These are phyloP conservation scores for Amorphotheca resinae DNA, from an alignment of 495 filamentous ascomycete species.

Conservation along the genomic window DNA sequence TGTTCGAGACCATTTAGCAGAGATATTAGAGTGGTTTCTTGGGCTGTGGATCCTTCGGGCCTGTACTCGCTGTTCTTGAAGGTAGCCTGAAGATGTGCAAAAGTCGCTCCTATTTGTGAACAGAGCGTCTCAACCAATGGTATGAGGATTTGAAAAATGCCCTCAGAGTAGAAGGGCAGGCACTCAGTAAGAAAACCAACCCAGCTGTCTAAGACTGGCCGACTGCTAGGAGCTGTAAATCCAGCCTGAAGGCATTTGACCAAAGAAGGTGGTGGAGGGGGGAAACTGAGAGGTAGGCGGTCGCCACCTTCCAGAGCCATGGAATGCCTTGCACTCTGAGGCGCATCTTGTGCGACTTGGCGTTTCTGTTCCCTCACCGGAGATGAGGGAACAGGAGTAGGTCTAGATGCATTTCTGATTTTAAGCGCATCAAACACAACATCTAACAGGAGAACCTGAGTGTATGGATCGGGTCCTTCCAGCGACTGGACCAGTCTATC, in stretches of 20 bases:
- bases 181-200: conserved; percentile 74
- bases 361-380: conserved; percentile 31
- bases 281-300: conserved; percentile 5
- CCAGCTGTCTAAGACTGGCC: conserved; percentile 80
- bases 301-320: conserved; percentile 9
- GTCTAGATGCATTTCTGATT: conserved; percentile 38
- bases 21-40: conserved; percentile 60
- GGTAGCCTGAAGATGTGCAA: conserved; percentile 44
- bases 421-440: conserved; percentile 59
- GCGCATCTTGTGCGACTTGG: conserved; percentile 14
- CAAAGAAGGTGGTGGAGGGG: conserved; percentile 57
- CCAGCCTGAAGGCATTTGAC: conserved; percentile 74
- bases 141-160: conserved; percentile 80
- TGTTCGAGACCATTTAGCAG: conserved; percentile 84
- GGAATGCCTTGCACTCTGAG: conserved; percentile 9
- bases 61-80: conserved; percentile 31
- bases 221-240: conserved; percentile 61
- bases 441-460: conserved; percentile 66
- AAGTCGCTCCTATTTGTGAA: conserved; percentile 56
- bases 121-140: conserved; percentile 86
- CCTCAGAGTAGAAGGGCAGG: conserved; percentile 66
- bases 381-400: conserved; percentile 24
- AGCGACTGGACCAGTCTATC: conserved; percentile 54
- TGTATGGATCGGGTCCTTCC: conserved; percentile 44
- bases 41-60: conserved; percentile 24